These are phyloP conservation scores for Ogataea kodamae DNA, from an alignment of 805 yeast genomes.

Conservation along the genomic window DNA sequence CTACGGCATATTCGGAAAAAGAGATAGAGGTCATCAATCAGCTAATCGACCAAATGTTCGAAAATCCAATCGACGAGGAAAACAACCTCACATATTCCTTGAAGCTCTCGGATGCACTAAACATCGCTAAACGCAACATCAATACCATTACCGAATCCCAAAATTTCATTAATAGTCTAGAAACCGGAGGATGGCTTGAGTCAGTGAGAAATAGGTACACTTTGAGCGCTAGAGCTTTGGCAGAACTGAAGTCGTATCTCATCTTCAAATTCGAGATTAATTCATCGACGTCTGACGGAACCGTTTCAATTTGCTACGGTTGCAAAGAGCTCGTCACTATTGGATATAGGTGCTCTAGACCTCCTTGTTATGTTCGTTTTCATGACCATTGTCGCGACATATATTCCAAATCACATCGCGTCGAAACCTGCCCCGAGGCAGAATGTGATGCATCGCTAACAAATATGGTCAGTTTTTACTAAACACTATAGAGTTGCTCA, in stretches of 20 bases:
- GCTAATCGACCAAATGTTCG: conserved; percentile 39
- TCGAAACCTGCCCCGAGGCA: conserved; percentile 32
- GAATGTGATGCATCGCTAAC: conserved; percentile 23
- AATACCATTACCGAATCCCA: conserved; percentile 34
- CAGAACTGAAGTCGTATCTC: conserved; percentile 46
- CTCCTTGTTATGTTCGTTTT: conserved; percentile 38
- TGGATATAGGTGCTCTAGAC: conserved; percentile 42
- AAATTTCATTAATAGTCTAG: conserved; percentile 37
- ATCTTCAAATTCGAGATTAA: conserved; percentile 40
- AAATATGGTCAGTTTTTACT: conserved; percentile 17
- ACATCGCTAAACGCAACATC: conserved; percentile 20
- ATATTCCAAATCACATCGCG: conserved; percentile 34
- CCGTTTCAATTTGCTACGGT: conserved; percentile 43
- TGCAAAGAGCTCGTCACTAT: conserved; percentile 52
- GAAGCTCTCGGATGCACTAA: conserved; percentile 36
- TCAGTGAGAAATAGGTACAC: conserved; percentile 33
- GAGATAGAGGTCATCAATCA: conserved; percentile 47
- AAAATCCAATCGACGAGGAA: conserved; percentile 25
- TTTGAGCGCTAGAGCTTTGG: conserved; percentile 39
- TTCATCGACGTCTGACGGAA: conserved; percentile 33
- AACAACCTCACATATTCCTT: conserved; percentile 33
- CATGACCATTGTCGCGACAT: conserved; percentile 47
- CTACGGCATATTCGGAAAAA: conserved; percentile 34
- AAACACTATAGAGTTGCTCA: conserved; percentile 18
- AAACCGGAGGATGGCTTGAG: conserved; percentile 54